phyloP scores from a whole-genome alignment of 2,329 filamentous ascomycete genomes.

The Phaeosphaeriaceae sp. region DNA sequence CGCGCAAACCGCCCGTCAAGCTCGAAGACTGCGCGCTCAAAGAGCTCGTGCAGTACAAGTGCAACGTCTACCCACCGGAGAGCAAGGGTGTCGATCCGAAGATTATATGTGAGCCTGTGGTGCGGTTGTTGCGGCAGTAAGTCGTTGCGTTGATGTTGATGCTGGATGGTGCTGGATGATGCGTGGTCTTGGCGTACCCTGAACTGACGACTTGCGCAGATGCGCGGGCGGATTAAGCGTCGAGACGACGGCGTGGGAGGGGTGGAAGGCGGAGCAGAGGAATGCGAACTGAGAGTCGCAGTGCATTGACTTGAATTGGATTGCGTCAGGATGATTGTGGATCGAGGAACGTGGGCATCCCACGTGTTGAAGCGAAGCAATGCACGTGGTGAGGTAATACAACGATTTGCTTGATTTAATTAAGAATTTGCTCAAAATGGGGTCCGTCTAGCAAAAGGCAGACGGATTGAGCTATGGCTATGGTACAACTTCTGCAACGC shows the following conservation, averaged over 20 bases:
- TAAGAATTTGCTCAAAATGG: too few relatives aligned
- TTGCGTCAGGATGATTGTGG: too few relatives aligned
- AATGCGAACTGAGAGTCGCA: conserved; percentile 5
- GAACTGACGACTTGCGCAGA: conserved; percentile 33
- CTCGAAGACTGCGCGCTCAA: conserved; percentile 63
- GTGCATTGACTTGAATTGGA: too few relatives aligned
- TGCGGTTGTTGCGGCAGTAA: conserved; percentile 66
- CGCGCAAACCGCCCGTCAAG: conserved; percentile 61
- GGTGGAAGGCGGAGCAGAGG: conserved; percentile 44
- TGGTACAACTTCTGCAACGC: conserved; percentile 30
- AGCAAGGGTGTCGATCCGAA: conserved; percentile 49
- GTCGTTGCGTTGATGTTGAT: conserved; percentile 33
- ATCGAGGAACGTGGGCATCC: background rate
- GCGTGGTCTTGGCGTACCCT: conserved; percentile 26
- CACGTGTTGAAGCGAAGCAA: background rate
- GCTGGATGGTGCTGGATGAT: too few relatives aligned
- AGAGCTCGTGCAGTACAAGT: conserved; percentile 69
- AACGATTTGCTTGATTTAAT: too few relatives aligned
- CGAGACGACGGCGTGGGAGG: conserved; percentile 69
- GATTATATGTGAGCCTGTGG: conserved; percentile 63
- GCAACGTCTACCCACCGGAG: conserved; percentile 56
- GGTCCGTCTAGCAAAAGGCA: too few relatives aligned
- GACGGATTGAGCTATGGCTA: background rate
- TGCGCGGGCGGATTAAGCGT: conserved; percentile 64
- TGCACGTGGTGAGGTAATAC: background rate